phyloP scores from a whole-genome alignment of 1,139 yeast genomes.

The Zygosaccharomyces sapae region DNA sequence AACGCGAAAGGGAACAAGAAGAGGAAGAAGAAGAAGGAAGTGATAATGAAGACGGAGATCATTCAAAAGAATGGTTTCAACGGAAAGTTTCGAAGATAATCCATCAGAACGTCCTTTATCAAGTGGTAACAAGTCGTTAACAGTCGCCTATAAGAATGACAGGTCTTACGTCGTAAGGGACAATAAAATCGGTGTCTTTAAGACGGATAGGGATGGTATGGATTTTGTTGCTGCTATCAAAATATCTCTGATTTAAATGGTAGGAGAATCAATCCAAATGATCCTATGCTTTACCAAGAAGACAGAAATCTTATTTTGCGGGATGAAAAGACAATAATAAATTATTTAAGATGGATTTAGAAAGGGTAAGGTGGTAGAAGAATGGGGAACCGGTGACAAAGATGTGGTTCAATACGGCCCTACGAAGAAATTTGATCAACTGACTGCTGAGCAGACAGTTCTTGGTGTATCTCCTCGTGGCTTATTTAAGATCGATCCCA shows the following conservation, averaged over 20 bases:
- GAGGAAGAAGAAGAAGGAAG: slow-evolving; percentile 17
- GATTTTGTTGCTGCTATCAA: slow-evolving; percentile 64
- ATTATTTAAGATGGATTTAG: slow-evolving; percentile 72
- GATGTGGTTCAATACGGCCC: slow-evolving; percentile 63
- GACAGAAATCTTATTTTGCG: slow-evolving; percentile 68
- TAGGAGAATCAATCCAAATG: slow-evolving; percentile 50
- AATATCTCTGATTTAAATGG: slow-evolving; percentile 54
- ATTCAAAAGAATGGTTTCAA: slow-evolving; percentile 20
- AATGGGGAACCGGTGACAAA: slow-evolving; percentile 57
- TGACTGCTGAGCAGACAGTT: slow-evolving; percentile 68
- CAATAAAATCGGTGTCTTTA: slow-evolving; percentile 74
- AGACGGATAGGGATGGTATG: slow-evolving; percentile 47
- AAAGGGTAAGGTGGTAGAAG: slow-evolving; percentile 78
- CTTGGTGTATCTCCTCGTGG: slow-evolving; percentile 64
- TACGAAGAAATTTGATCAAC: slow-evolving; percentile 63
- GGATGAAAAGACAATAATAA: slow-evolving; percentile 43
- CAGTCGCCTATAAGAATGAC: slow-evolving; percentile 66
- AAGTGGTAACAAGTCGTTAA: slow-evolving; percentile 51
- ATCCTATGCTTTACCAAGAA: slow-evolving; percentile 70
- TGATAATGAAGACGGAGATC: slow-evolving; percentile 29
- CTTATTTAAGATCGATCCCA: slow-evolving; percentile 73
- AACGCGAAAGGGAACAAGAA: slow-evolving; percentile 14
- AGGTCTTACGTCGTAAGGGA: slow-evolving; percentile 79
- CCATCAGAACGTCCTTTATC: slow-evolving; percentile 19
- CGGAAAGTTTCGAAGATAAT: slow-evolving; percentile 35